These are phyloP conservation scores for Cordyceps javanica DNA, from an alignment of 2,329 filamentous ascomycete species.

Conservation along the genomic window DNA sequence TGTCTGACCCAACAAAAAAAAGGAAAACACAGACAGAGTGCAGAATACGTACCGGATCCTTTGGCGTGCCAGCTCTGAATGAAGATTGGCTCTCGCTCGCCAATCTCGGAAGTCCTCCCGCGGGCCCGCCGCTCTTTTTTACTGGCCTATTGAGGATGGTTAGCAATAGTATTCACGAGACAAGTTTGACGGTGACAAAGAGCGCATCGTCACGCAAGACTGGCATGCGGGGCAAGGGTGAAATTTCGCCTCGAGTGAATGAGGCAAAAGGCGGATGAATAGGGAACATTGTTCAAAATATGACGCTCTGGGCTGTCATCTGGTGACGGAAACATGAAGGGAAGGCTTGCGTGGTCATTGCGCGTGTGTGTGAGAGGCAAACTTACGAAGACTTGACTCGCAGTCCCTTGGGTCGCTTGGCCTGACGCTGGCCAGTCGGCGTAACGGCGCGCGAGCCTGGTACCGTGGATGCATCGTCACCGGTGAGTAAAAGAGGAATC, in stretches of 20 bases:
- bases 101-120: slow-evolving; percentile 61
- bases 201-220: not conserved
- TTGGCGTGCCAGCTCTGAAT: slow-evolving; percentile 47
- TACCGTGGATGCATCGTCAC: slow-evolving; percentile 40
- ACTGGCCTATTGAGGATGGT: slow-evolving; percentile 45
- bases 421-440: slow-evolving; percentile 47
- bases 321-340: not conserved
- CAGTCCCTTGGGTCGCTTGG: slow-evolving; percentile 55
- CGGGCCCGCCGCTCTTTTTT: slow-evolving; percentile 66
- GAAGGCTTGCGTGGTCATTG: not conserved
- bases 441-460: slow-evolving; percentile 55
- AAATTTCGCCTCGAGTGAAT: slow-evolving; percentile 3
- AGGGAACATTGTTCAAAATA: not conserved
- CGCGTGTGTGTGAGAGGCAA: not conserved
- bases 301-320: not conserved
- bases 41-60: slow-evolving; percentile 45
- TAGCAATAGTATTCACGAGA: not conserved
- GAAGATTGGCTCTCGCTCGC: slow-evolving; percentile 60
- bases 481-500: slow-evolving; percentile 41
- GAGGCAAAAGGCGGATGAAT: not conserved
- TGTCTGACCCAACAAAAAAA: not conserved
- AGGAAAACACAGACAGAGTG: not conserved
- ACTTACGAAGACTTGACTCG: slow-evolving; percentile 67
- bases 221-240: slow-evolving; percentile 2
- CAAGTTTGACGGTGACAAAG: not conserved